phyloP scores from a whole-genome alignment of 305 asterid genomes.

The Ajuga reptans region DNA sequence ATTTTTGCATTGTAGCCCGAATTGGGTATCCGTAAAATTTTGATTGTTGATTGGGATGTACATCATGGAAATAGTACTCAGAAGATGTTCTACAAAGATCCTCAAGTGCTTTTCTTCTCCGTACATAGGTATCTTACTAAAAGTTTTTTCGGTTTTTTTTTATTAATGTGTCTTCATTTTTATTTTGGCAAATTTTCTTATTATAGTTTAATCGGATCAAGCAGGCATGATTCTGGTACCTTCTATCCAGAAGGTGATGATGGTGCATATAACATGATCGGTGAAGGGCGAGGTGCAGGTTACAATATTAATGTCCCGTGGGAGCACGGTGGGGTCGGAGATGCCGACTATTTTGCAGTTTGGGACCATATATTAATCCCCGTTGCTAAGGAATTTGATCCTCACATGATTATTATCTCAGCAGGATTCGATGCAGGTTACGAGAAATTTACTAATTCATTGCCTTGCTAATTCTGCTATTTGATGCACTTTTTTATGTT shows the following conservation, averaged over 20 bases:
- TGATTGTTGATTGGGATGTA: constrained; percentile 99
- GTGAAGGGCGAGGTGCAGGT: constrained; percentile 79
- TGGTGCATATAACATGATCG: constrained; percentile 72
- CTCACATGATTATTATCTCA: constrained; percentile 68
- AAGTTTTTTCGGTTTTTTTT: too few species aligned
- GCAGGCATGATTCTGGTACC: constrained; percentile 68
- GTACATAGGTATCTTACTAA: constrained; percentile 99
- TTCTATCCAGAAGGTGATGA: constrained; percentile 74
- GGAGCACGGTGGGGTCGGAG: constrained; percentile 73
- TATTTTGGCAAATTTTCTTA: too few species aligned
- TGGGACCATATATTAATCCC: constrained; percentile 89
- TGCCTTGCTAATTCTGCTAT: background rate
- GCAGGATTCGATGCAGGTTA: constrained; percentile 99
- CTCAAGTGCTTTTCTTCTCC: constrained; percentile 90
- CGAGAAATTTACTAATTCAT: background rate
- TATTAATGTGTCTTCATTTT: too few species aligned
- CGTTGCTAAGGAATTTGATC: constrained; percentile 74
- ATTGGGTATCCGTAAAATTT: constrained; percentile 69
- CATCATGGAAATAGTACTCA: constrained; percentile 99
- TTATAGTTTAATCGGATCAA: too few species aligned
- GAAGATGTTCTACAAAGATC: constrained; percentile 74
- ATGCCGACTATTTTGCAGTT: constrained; percentile 89
- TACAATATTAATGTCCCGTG: constrained; percentile 93
- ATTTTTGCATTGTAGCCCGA: too few species aligned
- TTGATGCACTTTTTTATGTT: too few species aligned